Conservation (phyloP, 2,329 filamentous ascomycete species). For the Neoascochyta sp. region DNA sequence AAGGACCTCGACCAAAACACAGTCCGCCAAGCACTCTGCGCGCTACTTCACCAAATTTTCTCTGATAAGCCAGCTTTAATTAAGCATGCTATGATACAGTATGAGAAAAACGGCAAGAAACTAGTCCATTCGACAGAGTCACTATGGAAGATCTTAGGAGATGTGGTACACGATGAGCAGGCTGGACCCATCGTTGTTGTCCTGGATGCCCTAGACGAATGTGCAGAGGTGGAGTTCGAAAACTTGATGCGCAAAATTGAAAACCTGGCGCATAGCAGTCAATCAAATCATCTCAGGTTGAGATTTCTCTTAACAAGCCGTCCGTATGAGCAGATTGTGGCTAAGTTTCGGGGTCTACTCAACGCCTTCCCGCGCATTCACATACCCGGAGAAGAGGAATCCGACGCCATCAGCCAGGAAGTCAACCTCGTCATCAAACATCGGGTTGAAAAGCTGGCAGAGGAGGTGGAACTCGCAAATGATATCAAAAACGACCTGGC, state of each 20-base stretch:
- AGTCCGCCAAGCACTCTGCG: conserved; percentile 16
- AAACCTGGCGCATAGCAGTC: conserved; percentile 6
- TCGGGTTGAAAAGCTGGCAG: conserved; percentile 12
- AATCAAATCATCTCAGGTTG: conserved; percentile 5
- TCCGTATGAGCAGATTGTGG: conserved; percentile 16
- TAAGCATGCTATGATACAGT: conserved; percentile 12
- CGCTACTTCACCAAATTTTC: conserved; percentile 19
- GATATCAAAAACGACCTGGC: conserved; percentile 9
- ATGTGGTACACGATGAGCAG: conserved; percentile 10
- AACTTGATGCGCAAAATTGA: conserved; percentile 12
- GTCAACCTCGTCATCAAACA: conserved; percentile 16
- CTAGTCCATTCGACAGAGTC: conserved; percentile 15
- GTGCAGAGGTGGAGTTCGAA: conserved; percentile 11
- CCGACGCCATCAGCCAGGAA: conserved; percentile 16
- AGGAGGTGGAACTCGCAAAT: conserved; percentile 9
- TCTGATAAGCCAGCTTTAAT: conserved; percentile 12
- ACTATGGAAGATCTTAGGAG: conserved; percentile 12
- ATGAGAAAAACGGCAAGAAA: conserved; percentile 9
- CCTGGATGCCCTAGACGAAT: conserved; percentile 18
- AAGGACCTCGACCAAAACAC: conserved; percentile 16
- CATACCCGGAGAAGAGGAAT: conserved; percentile 20
- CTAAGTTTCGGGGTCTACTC: conserved; percentile 6
- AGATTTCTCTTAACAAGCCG: conserved; percentile 17
- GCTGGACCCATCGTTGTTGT: conserved; percentile 15
- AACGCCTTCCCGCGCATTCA: conserved; percentile 13